A percentile compares a stretch with the other conserved stretches of the same genome.
Conservation (phyloP, 1,284 basidiomycete species). For the Polyporus tsugae region DNA sequence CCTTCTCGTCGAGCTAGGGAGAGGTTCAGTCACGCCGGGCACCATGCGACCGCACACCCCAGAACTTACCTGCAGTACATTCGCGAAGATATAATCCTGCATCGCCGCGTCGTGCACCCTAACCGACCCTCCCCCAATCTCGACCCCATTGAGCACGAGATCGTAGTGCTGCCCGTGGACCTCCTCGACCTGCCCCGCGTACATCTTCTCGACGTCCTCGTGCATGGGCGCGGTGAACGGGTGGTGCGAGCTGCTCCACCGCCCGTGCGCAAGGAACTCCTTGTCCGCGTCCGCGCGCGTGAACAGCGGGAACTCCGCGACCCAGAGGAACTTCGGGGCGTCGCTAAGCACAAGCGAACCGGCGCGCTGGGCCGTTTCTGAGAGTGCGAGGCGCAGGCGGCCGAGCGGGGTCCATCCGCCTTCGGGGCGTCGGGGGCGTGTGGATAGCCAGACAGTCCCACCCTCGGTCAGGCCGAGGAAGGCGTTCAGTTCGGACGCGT, state of each 20-base stretch:
- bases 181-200: conserved; percentile 68
- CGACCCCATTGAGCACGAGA: conserved; percentile 93
- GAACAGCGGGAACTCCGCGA: conserved; percentile 96
- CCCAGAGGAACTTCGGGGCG: conserved; percentile 89
- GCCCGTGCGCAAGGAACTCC: conserved; percentile 81
- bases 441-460: conserved; percentile 53
- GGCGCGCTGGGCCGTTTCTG: conserved; percentile 65
- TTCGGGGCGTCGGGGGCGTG: conserved; percentile 57
- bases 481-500: conserved; percentile 32
- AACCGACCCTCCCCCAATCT: conserved; percentile 95
- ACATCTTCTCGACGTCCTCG: conserved; percentile 82
- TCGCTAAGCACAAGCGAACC: conserved; percentile 56
- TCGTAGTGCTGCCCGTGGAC: conserved; percentile 97
- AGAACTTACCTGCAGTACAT: conserved; percentile 76
- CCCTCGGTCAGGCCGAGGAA: conserved; percentile 31
- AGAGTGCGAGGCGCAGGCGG: conserved; percentile 73
- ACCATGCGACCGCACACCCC: neutral
- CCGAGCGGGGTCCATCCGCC: conserved; percentile 89
- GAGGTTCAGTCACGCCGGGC: neutral
- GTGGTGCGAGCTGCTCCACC: conserved; percentile 93
- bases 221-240: conserved; percentile 97
- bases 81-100: conserved; percentile 85
- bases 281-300: conserved; percentile 91
- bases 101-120: conserved; percentile 88
- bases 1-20: conserved; percentile 73